Percentiles rank a stretch among this genome's conserved stretches.
Conservation (phyloP, 352 stramenopile species). For the Phytopythium litorale region DNA sequence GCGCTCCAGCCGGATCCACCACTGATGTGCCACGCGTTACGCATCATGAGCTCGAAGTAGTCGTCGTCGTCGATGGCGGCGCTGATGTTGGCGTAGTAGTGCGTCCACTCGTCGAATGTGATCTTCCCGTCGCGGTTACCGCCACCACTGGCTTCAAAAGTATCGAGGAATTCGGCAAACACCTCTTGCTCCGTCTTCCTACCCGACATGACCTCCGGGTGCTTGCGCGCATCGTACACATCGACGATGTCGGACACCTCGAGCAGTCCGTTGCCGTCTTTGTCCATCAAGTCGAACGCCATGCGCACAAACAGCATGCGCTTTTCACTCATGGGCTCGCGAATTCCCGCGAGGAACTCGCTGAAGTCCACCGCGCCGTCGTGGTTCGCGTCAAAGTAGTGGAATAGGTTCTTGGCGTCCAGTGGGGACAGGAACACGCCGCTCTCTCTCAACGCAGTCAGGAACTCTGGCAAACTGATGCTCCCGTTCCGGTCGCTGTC, state of each 20-base stretch:
- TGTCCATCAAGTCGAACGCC: conserved; percentile 88
- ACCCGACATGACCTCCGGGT: conserved; percentile 80
- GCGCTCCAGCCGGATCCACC: conserved; percentile 41
- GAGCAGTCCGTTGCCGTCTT: conserved; percentile 64
- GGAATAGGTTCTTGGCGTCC: conserved; percentile 66
- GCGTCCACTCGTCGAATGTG: conserved; percentile 56
- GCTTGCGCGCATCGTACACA: conserved; percentile 76
- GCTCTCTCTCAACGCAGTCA: conserved; percentile 54
- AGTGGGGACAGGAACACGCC: conserved; percentile 43
- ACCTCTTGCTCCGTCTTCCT: conserved; percentile 75
- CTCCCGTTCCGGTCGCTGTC: conserved; percentile 70
- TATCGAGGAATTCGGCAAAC: conserved; percentile 81
- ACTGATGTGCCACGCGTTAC: conserved; percentile 76
- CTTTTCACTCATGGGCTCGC: conserved; percentile 77
- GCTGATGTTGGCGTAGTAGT: conserved; percentile 90
- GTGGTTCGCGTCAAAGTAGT: conserved; percentile 86
- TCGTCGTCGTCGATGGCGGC: conserved; percentile 89
- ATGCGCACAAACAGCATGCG: conserved; percentile 77
- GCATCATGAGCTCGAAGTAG: conserved; percentile 92
- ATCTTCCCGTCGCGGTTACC: conserved; percentile 49
- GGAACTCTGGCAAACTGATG: conserved; percentile 74
- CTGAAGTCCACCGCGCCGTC: conserved; percentile 75
- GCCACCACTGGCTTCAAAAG: conserved; percentile 55
- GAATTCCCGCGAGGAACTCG: conserved; percentile 84
- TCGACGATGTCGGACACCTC: conserved; percentile 67